Evolutionary conservation across 768 basidiomycete species (phyloP).

Genomic region (Auricularia auricula-judae): DNA sequence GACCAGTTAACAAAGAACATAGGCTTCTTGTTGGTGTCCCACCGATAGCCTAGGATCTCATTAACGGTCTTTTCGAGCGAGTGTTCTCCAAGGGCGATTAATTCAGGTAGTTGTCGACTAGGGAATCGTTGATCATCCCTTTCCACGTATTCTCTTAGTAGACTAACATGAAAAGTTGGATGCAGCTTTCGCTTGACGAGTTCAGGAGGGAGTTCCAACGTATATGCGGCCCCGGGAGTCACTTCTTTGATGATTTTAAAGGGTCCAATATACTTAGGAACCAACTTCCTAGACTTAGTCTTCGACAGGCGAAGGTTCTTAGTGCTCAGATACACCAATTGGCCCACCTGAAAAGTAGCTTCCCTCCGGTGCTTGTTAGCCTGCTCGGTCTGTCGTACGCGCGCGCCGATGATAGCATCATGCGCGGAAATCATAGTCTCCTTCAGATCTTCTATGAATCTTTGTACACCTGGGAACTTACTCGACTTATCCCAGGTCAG

Average conservation of each 20-base stretch:
- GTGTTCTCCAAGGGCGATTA: background rate
- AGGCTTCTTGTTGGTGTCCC: background rate
- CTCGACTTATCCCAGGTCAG: slow-evolving; percentile 5
- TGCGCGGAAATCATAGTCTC: slow-evolving; percentile 22
- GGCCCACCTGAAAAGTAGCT: slow-evolving; percentile 1
- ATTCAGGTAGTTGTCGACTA: slow-evolving; percentile 2
- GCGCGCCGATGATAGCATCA: slow-evolving; percentile 25
- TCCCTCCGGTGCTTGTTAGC: slow-evolving; percentile 14
- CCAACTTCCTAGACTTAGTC: slow-evolving; percentile 4
- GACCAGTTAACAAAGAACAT: background rate
- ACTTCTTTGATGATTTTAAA: background rate
- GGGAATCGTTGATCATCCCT: slow-evolving; percentile 27
- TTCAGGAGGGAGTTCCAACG: slow-evolving; percentile 20
- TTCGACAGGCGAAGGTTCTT: slow-evolving; percentile 6
- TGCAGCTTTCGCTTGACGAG: slow-evolving; percentile 18
- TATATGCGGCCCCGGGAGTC: slow-evolving; percentile 16
- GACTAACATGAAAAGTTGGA: slow-evolving; percentile 24
- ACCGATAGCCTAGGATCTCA: background rate
- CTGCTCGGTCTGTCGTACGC: slow-evolving; percentile 20
- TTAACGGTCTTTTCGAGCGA: background rate
- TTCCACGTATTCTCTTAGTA: slow-evolving; percentile 18
- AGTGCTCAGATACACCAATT: slow-evolving; percentile 8
- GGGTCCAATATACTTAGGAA: slow-evolving; percentile 8
- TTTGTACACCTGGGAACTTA: slow-evolving; percentile 16
- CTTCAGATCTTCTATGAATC: slow-evolving; percentile 15